Evolutionary conservation across 495 filamentous ascomycete genomes (phyloP).

Genomic region (Astrocystis sublimbata): DNA sequence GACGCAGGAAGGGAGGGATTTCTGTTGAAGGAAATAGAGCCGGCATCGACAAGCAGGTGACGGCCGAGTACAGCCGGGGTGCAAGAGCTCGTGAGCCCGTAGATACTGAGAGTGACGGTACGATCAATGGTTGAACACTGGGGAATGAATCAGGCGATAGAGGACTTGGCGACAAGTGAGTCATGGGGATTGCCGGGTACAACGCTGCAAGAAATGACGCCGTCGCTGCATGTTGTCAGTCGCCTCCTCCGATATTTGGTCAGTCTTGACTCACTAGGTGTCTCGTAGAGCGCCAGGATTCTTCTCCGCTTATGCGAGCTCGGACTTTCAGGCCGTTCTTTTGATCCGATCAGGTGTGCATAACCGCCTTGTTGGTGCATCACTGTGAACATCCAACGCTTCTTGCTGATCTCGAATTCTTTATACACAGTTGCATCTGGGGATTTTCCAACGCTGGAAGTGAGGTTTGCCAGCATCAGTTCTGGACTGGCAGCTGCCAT

Average conservation of each 20-base stretch:
- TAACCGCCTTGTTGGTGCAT: slow-evolving; percentile 32
- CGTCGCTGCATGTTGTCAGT: slow-evolving; percentile 36
- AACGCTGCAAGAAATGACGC: slow-evolving; percentile 45
- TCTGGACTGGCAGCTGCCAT: slow-evolving; percentile 47
- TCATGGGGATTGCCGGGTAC: slow-evolving; percentile 30
- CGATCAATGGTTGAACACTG: slow-evolving; percentile 38
- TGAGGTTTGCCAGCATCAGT: slow-evolving; percentile 46
- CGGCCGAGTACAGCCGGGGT: slow-evolving; percentile 35
- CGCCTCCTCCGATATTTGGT: background rate
- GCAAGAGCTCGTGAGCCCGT: slow-evolving; percentile 34
- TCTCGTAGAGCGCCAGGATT: slow-evolving; percentile 47
- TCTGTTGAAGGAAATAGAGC: slow-evolving; percentile 40
- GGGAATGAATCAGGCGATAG: slow-evolving; percentile 38
- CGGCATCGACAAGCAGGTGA: slow-evolving; percentile 39
- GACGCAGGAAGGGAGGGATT: slow-evolving; percentile 38
- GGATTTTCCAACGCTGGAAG: slow-evolving; percentile 42
- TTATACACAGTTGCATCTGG: slow-evolving; percentile 41
- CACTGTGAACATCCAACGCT: slow-evolving; percentile 48
- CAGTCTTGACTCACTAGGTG: slow-evolving; percentile 33
- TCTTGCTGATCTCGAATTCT: slow-evolving; percentile 43
- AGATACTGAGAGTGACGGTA: slow-evolving; percentile 33
- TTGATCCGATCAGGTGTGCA: slow-evolving; percentile 17
- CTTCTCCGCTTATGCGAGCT: slow-evolving; percentile 22
- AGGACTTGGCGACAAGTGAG: slow-evolving; percentile 39
- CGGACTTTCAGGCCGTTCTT: slow-evolving; percentile 14